Conservation (phyloP, 148 eudicot species). For the Suaeda aralocaspica region DNA sequence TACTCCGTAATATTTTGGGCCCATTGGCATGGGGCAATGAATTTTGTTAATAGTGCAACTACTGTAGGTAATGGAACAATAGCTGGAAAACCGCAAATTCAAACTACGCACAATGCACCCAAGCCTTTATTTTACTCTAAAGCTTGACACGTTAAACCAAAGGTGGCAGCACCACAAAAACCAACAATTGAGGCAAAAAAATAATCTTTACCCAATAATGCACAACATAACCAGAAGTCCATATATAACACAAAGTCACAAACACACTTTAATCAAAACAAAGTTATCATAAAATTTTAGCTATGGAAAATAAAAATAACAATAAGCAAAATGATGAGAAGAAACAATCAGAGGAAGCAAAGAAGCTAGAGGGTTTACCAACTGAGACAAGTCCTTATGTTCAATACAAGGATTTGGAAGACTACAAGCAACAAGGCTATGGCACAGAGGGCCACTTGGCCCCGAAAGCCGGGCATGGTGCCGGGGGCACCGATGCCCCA, state of each 20-base stretch:
- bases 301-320: conserved; percentile 25
- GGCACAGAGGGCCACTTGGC: conserved; percentile 73
- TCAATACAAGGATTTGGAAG: conserved; percentile 76
- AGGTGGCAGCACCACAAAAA: conserved; percentile 19
- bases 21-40: too few species aligned
- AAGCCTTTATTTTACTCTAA: background rate
- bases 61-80: too few species aligned
- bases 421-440: conserved; percentile 82
- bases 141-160: conserved; percentile 20
- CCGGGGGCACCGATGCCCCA: conserved; percentile 72
- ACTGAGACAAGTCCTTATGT: conserved; percentile 73
- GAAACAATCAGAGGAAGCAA: conserved; percentile 24
- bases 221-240: background rate
- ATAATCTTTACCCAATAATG: too few species aligned
- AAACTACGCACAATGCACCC: background rate
- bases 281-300: background rate
- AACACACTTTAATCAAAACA: too few species aligned
- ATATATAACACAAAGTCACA: background rate
- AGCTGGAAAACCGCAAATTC: background rate
- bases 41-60: too few species aligned
- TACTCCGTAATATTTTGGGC: too few species aligned
- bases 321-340: conserved; percentile 17
- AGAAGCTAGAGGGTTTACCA: conserved; percentile 48
- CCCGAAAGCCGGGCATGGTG: conserved; percentile 53
- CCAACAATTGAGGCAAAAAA: background rate